Base-by-base conservation (phyloP, 2,329 filamentous ascomycete species). In the Chrysoporthe austroafricana region DNA sequence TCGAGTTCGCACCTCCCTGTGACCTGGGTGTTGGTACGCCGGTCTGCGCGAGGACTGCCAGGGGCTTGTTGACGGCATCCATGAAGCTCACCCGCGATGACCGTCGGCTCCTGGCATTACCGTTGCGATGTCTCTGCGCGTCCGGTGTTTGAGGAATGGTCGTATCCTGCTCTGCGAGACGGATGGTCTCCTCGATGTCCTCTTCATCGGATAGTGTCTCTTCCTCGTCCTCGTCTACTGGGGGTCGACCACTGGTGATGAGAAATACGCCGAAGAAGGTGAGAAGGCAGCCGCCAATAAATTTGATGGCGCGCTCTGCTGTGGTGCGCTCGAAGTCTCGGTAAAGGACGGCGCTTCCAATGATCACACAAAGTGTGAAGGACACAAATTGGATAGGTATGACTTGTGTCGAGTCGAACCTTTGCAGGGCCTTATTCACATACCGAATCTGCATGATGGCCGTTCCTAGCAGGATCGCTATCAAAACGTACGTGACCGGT, bases 361-460 rank as follows among this genome's bases (percentile, higher is more conserved):
- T 85, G 73, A 99, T 98, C 70, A 98, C 96, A 6, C 92, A 97
- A 8, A 99, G 84, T 0, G 96, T 99, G 78, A 99, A 99, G 71
- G 96, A 87, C 62, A 99, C 96, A 74, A 99, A 99, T 75, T 99
- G 96, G 16, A 96, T 96, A 0, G 96, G 96, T 71, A 99, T 99
- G 73, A 99, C 96, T 77, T 97, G 94, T 0, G 96, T 99, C 7
- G 96, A 97, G 78, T 97, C 93, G 81, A 98, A 99, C 59, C 92
- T 89, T 77, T 97, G 94, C 63, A 99, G 83, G 1, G 86, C 85
- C 72, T 86, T 92, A 81, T 98, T 99, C 77, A 99, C 87, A 76
- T 98, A 99, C 76, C 93, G 95, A 73, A 99, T 95, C 80, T 99
- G 96, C 91, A 98, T 94, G 69, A 99, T 83, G 7, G 96, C 96